Evolutionary conservation across 768 basidiomycete species (phyloP).

Genomic region (Tulasnella sp.): DNA sequence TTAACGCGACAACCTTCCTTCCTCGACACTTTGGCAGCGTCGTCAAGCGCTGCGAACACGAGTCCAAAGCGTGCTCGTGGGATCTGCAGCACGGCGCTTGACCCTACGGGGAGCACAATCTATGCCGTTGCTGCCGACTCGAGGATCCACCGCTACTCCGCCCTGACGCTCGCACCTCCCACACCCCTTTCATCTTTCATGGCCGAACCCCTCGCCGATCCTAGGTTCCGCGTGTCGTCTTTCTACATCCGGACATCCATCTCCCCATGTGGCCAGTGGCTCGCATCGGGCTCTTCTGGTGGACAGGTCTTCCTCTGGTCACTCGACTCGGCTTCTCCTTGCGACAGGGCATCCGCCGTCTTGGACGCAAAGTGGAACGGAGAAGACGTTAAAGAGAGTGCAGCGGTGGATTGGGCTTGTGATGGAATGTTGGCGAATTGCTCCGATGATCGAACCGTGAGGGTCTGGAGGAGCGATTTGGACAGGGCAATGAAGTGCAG

Average conservation of each 20-base stretch:
- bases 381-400: conserved; percentile 11
- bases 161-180: conserved; percentile 16
- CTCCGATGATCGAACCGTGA: not conserved
- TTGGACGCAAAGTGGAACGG: conserved; percentile 1
- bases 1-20: conserved; percentile 16
- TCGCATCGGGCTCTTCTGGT: conserved; percentile 27
- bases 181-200: not conserved
- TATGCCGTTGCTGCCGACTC: conserved; percentile 23
- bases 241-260: conserved; percentile 30
- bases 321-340: not conserved
- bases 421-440: conserved; percentile 17
- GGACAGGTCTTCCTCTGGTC: conserved; percentile 28
- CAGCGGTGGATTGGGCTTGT: conserved; percentile 28
- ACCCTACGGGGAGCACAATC: conserved; percentile 13
- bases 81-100: conserved; percentile 12
- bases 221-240: conserved; percentile 11
- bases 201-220: conserved; percentile 18
- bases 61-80: conserved; percentile 17
- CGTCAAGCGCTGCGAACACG: not conserved
- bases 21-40: not conserved
- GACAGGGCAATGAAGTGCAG: not conserved
- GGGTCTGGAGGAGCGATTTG: conserved; percentile 6
- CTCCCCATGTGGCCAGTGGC: conserved; percentile 23
- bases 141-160: conserved; percentile 16
- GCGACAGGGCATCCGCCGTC: not conserved